Percentiles rank a stretch among this genome's conserved stretches.
These are phyloP conservation scores for Lodderomyces metapsilosis DNA, from an alignment of 1,139 yeast species.

Conservation along the genomic window DNA sequence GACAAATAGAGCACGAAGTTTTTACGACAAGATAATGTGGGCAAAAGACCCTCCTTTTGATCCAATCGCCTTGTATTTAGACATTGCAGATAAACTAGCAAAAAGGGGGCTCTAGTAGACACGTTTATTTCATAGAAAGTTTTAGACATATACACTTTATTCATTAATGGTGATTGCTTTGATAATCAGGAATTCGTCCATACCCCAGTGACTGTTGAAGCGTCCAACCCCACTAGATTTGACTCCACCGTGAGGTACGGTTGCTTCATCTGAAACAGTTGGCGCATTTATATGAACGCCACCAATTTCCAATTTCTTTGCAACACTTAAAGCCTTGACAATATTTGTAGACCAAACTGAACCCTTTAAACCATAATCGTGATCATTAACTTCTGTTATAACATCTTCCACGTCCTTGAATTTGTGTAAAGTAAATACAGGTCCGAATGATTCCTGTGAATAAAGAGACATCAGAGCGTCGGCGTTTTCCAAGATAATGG, in stretches of 20 bases:
- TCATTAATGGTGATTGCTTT: slow-evolving; percentile 24
- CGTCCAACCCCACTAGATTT: slow-evolving; percentile 52
- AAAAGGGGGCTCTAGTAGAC: slow-evolving; percentile 52
- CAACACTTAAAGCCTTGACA: slow-evolving; percentile 35
- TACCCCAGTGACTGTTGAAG: slow-evolving; percentile 52
- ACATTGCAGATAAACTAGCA: slow-evolving; percentile 69
- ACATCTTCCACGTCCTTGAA: slow-evolving; percentile 33
- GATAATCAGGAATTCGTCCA: slow-evolving; percentile 36
- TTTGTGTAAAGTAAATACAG: slow-evolving; percentile 38
- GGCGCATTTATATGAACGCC: slow-evolving; percentile 53
- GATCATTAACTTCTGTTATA: slow-evolving; percentile 27
- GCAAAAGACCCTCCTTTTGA: slow-evolving; percentile 50
- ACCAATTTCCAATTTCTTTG: slow-evolving; percentile 40
- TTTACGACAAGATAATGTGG: slow-evolving; percentile 34
- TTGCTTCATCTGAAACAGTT: slow-evolving; percentile 50
- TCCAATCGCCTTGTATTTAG: slow-evolving; percentile 72
- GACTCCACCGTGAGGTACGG: slow-evolving; percentile 57
- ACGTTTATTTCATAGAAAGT: not conserved
- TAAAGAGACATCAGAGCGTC: slow-evolving; percentile 31
- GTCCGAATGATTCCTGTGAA: slow-evolving; percentile 47
- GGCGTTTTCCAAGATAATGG: slow-evolving; percentile 37
- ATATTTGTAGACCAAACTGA: slow-evolving; percentile 54
- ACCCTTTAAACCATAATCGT: slow-evolving; percentile 49
- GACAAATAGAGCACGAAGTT: slow-evolving; percentile 55
- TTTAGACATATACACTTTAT: slow-evolving; percentile 3